Evolutionary conservation across 2,329 filamentous ascomycete genomes (phyloP), one percentile per base, ranked within the genome.

Genomic region (Xylaria sp.): DNA sequence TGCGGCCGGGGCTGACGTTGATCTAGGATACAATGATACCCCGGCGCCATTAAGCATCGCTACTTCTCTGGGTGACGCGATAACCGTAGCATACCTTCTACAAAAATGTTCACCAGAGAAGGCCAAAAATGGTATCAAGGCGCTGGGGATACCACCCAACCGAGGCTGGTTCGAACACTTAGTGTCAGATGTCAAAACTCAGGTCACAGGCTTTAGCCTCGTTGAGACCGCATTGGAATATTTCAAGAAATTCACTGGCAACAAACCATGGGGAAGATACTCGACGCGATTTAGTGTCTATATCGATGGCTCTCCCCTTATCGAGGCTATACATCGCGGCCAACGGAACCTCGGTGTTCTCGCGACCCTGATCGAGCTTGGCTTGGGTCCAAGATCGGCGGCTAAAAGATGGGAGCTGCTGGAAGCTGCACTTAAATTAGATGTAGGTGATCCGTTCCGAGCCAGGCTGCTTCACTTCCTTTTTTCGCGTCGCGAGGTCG

Each of bases 181-280:
- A 50, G 20, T 50, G 46, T 50, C 46, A 8, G 46, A 50, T 18
- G 46, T 50, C 46, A 10, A n/a, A 50, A 50, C 46, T 23, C 18
- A 50, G 46, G 46, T 20, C 6, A 10, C 46, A 20, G 46, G 46
- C 46, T 50, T 50, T 23, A 50, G 46, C 6, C 46, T 50, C n/a
- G 46, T 50, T 23, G 46, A 50, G 46, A 50, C 46, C 7, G 46
- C 46, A 50, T 50, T 50, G 18, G 46, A 50, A 20, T 50, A 50
- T 20, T 50, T 50, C 20, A n/a, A 23, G 15, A 23, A n/a, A 50
- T 50, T 50, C 46, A n/a, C 20, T 18, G 20, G 18, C 46, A 5
- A 50, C 8, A 18, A 18, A 50, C 46, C 18, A 18, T 23, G 18
- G 46, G 46, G 18, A 20, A 18, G 18, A n/a, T 23, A 50, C 20